Base-by-base conservation (phyloP, 2,329 filamentous ascomycete species). In the Colletotrichum orchidophilum region DNA sequence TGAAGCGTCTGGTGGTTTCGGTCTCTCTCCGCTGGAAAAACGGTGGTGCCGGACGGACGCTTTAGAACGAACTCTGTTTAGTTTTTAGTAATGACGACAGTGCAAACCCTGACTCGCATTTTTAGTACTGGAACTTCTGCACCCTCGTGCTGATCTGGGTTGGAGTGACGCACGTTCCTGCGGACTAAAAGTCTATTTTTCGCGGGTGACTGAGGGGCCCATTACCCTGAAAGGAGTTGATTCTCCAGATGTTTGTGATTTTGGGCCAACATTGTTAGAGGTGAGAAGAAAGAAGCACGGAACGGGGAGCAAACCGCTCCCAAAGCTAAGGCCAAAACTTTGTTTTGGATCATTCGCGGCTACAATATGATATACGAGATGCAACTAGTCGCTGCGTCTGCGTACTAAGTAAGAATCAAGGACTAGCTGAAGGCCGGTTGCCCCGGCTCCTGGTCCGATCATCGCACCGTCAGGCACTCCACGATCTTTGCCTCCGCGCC, bases 141-240 rank as follows among this genome's bases (percentile, higher is more conserved):
- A 29, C 39, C 58, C 65, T 63, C 50, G 58, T 64, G 66, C 42
- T 55, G 46, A 70, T 66, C 63, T 66, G 11, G 67, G 57, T 57
- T 33, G 63, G 5, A 57, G 49, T 62, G 67, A 70, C 67, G 63
- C 67, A 70, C 39, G 50, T 62, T 66, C 50, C 63, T 70, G 67
- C 57, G 15, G 31, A 55, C 5, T 18, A 9, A 46, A 42, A 67
- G 67, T 35, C 57, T 66, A 61, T 26, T n/a, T 62, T n/a, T 18
- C 24, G 5, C 27, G 21, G 2, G 2, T n/a, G 27, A 54, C 31
- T 26, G 18, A 27, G 39, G 31, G 21, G 18, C 13, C 5, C n/a
- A 42, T 21, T 33, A 1, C 33, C 7, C 15, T 65, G 12, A 49
- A 27, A n/a, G 18, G 31, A 49, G 21, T 59, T 50, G 49, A 24